Evolutionary conservation across 805 yeast species (phyloP).

Genomic region (Wickerhamomyces chambardii): DNA sequence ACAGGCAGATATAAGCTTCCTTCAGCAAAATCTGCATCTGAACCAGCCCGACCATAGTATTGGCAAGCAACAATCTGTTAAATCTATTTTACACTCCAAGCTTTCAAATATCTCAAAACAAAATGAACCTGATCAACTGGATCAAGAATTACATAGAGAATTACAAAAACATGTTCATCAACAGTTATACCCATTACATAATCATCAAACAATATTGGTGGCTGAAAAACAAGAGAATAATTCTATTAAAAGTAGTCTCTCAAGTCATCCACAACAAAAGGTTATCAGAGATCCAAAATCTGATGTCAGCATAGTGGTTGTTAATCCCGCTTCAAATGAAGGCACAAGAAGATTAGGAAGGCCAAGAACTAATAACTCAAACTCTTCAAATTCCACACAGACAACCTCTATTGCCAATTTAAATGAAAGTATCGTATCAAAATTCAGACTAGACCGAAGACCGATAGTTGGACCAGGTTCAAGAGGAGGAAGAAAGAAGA

Average conservation of each 20-base stretch:
- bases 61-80: no score
- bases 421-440: constrained; percentile 14
- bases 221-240: no score
- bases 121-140: no score
- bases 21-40: not conserved
- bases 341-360: constrained; percentile 17
- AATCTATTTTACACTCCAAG: no score
- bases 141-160: not conserved
- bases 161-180: not conserved
- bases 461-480: constrained; percentile 20
- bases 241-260: not conserved
- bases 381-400: constrained; percentile 1
- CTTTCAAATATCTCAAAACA: no score
- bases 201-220: no score
- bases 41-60: no score
- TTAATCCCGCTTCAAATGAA: constrained; percentile 15
- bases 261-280: constrained; percentile 12
- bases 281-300: constrained; percentile 12
- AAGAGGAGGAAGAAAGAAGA: constrained; percentile 14
- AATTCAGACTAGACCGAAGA: constrained; percentile 15
- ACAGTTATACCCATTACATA: not conserved
- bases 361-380: constrained; percentile 10
- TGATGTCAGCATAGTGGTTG: constrained; percentile 17
- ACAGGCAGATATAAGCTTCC: no score
- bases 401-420: constrained; percentile 8